Percentiles rank a stretch among this genome's conserved stretches.
phyloP scores from a whole-genome alignment of 2,329 filamentous ascomycete species.

The Didymella pomorum region DNA sequence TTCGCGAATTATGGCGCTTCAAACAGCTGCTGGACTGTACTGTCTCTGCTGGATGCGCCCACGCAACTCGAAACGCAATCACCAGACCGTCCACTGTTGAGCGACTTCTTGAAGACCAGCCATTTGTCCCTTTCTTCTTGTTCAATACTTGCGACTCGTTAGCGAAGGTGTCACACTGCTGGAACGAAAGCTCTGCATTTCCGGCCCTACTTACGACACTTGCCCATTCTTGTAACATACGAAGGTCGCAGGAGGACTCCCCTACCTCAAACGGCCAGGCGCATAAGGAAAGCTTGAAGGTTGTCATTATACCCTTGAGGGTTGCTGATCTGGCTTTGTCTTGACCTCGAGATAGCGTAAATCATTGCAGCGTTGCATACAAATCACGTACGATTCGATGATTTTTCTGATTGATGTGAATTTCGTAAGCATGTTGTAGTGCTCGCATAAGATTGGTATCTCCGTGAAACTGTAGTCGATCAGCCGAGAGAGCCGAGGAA shows the following conservation, averaged over 20 bases:
- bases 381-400: background rate
- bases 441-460: constrained; percentile 28
- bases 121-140: constrained; percentile 10
- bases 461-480: constrained; percentile 28
- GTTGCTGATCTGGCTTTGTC: constrained; percentile 12
- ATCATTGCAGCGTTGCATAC: constrained; percentile 9
- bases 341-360: constrained; percentile 12
- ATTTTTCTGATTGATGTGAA: background rate
- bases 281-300: constrained; percentile 21
- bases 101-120: background rate
- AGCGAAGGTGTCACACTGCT: constrained; percentile 13
- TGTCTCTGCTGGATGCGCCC: constrained; percentile 15
- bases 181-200: constrained; percentile 10
- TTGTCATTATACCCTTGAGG: constrained; percentile 41
- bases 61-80: background rate
- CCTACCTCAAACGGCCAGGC: constrained; percentile 15
- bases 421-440: background rate
- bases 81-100: background rate
- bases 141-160: constrained; percentile 6
- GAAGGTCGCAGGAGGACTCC: constrained; percentile 8
- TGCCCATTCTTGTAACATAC: constrained; percentile 27
- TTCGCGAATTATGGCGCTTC: constrained; percentile 4
- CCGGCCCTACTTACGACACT: background rate
- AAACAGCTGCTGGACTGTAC: constrained; percentile 8
- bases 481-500: constrained; percentile 3